Conservation (phyloP, 805 yeast genomes). For the Kluyveromyces wickerhamii region DNA sequence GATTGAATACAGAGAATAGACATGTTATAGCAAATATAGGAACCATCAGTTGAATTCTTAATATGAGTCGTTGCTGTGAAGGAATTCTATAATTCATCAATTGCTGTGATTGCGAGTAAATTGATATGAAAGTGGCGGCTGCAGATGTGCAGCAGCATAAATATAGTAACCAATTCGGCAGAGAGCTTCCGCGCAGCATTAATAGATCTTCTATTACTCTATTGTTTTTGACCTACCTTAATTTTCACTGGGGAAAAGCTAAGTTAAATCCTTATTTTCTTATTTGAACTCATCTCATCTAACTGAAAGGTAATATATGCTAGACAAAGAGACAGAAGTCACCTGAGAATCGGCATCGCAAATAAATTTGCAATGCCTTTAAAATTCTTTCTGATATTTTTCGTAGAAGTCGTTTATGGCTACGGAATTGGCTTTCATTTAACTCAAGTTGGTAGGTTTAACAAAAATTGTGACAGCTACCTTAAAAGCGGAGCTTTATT, state of each 20-base stretch:
- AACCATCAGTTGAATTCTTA: conserved; percentile 72
- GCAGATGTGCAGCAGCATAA: conserved; percentile 19
- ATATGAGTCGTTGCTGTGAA: conserved; percentile 72
- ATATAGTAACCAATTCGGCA: conserved; percentile 21
- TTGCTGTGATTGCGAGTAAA: conserved; percentile 43
- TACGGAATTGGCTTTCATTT: conserved; percentile 23
- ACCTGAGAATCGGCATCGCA: no score
- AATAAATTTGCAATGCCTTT: no score
- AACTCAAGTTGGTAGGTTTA: conserved; percentile 14
- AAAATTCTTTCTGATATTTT: no score
- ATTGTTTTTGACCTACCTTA: no score
- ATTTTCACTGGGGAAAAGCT: no score
- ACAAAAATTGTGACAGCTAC: conserved; percentile 25
- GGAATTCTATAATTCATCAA: conserved; percentile 78
- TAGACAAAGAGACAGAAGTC: no score
- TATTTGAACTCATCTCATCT: no score
- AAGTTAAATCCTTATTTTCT: no score
- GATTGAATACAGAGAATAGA: conserved; percentile 43
- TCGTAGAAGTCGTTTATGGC: conserved; percentile 2
- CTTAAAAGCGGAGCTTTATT: conserved; percentile 56
- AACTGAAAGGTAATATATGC: no score
- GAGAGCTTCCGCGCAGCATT: conserved; percentile 3
- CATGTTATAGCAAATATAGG: conserved; percentile 76
- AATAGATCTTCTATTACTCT: no score
- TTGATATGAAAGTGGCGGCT: conserved; percentile 35